Conservation (phyloP, 2,329 filamentous ascomycete genomes). For the Trichoderma oligosporum region DNA sequence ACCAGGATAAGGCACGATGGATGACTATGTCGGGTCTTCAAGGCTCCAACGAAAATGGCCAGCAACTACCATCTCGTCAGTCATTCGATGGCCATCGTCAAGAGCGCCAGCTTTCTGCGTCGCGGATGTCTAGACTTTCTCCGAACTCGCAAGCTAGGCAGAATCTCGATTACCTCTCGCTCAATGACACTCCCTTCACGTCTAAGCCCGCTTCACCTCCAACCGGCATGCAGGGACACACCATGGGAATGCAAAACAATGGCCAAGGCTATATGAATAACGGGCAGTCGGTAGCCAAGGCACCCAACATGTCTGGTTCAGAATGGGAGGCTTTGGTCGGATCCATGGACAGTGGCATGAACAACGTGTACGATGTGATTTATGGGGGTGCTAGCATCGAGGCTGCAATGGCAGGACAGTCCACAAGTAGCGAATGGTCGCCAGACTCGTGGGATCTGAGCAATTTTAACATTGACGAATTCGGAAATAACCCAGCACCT, state of each 20-base stretch:
- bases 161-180: slow-evolving; percentile 59
- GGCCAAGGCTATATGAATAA: slow-evolving; percentile 20
- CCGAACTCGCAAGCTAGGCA: slow-evolving; percentile 25
- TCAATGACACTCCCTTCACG: slow-evolving; percentile 44
- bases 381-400: slow-evolving; percentile 62
- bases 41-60: slow-evolving; percentile 27
- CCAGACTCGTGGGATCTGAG: slow-evolving; percentile 55
- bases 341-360: slow-evolving; percentile 72
- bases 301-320: slow-evolving; percentile 51
- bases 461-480: slow-evolving; percentile 49
- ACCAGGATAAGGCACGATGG: slow-evolving; percentile 56
- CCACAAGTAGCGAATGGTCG: slow-evolving; percentile 47
- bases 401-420: slow-evolving; percentile 42
- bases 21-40: slow-evolving; percentile 34
- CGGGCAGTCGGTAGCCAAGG: slow-evolving; percentile 29
- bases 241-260: slow-evolving; percentile 2
- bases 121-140: slow-evolving; percentile 34
- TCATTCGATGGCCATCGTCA: slow-evolving; percentile 49
- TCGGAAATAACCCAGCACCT: slow-evolving; percentile 39
- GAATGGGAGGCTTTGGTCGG: slow-evolving; percentile 83
- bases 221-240: slow-evolving; percentile 37
- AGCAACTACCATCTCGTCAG: slow-evolving; percentile 42
- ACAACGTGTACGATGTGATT: slow-evolving; percentile 81
- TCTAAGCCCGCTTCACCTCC: slow-evolving; percentile 49
- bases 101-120: slow-evolving; percentile 48